A percentile compares a stretch with the other conserved stretches of the same genome.
Evolutionary conservation across 2,329 filamentous ascomycete species (phyloP).

Genomic region (Chrysoporthe cubensis): DNA sequence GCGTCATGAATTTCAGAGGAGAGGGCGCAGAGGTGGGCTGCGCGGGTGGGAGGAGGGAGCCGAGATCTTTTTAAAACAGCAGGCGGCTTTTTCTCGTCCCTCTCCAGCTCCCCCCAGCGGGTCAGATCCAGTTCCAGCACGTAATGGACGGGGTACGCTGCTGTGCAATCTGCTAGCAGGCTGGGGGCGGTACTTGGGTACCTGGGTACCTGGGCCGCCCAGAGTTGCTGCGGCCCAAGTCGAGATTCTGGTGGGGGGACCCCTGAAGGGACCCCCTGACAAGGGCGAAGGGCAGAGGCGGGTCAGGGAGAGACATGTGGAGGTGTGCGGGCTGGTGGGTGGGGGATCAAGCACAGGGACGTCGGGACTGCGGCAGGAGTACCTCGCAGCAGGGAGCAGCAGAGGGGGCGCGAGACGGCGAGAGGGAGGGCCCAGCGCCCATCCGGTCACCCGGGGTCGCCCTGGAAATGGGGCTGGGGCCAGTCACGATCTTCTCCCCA

Average conservation of each 20-base stretch:
- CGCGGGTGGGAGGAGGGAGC: conserved; percentile 38
- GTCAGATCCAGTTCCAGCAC: conserved; percentile 27
- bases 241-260: conserved; percentile 25
- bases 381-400: neutral
- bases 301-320: conserved; percentile 27
- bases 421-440: neutral
- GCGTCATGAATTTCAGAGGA: conserved; percentile 35
- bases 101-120: conserved; percentile 20
- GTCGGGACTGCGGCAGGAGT: conserved; percentile 20
- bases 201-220: conserved; percentile 10
- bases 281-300: conserved; percentile 17
- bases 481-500: neutral
- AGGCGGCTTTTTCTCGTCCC: conserved; percentile 23
- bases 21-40: conserved; percentile 33
- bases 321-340: conserved; percentile 20
- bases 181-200: conserved; percentile 22
- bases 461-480: neutral
- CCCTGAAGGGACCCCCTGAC: conserved; percentile 22
- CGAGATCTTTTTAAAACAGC: conserved; percentile 34
- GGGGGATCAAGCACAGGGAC: conserved; percentile 15
- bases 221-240: conserved; percentile 7
- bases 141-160: conserved; percentile 28
- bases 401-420: neutral
- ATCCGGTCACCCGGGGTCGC: neutral
- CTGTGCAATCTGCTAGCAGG: conserved; percentile 4